Conservation (phyloP, 2,329 filamentous ascomycete species). For the Monilinia aucupariae region DNA sequence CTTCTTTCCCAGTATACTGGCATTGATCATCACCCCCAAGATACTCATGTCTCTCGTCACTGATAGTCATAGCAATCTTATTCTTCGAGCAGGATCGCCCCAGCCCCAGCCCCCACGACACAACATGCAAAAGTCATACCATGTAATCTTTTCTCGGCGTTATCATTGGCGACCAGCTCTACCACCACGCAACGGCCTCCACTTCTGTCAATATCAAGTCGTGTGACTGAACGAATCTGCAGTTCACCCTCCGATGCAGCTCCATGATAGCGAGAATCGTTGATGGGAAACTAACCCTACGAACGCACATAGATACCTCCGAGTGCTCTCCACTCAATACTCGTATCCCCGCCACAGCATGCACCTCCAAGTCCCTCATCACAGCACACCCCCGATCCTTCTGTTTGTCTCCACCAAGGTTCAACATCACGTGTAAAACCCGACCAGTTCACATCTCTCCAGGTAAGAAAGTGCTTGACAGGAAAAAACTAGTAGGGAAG, state of each 20-base stretch:
- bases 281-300: background rate
- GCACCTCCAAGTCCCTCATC: too few relatives aligned
- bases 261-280: background rate
- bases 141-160: background rate
- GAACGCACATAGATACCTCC: background rate
- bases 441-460: background rate
- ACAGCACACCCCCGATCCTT: too few relatives aligned
- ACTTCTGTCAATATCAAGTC: background rate
- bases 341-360: too few relatives aligned
- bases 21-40: background rate
- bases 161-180: background rate
- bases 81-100: background rate
- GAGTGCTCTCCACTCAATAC: background rate
- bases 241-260: background rate
- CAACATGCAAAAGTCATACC: background rate
- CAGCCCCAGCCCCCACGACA: background rate
- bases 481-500: background rate
- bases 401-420: background rate
- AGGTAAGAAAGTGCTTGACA: too few relatives aligned
- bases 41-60: background rate
- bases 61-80: background rate
- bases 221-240: background rate
- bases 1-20: background rate
- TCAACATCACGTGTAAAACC: too few relatives aligned
- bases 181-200: background rate